Base-by-base conservation (phyloP, 2,329 filamentous ascomycete species). In the Colletotrichum sublineola region DNA sequence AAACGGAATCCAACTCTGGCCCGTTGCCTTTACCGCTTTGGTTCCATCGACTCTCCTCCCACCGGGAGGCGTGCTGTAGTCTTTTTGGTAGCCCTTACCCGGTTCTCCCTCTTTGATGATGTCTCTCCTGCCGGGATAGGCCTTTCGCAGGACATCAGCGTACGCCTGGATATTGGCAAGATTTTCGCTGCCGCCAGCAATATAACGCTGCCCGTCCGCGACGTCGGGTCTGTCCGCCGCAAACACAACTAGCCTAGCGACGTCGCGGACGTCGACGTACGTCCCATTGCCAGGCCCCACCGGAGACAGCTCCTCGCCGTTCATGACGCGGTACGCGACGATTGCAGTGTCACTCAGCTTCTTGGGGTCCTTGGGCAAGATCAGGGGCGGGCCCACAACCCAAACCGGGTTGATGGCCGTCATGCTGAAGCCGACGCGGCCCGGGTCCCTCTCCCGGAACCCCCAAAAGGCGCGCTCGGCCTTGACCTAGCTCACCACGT, bases 381-480 rank as follows among this genome's bases (percentile, higher is more conserved):
- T 65, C 46, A 73, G 20, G 20, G 70, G 65, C 31, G 74, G 74
- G 18, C 74, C 74, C 7, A 46, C 60, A 1, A 73, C 70, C 66
- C 67, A 73, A n/a, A 71, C 53, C 15, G 70, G 70, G n/a, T 73
- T 73, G 18, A 73, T 36, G 5, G 60, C 56, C 40, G 67, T 57
- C 70, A 73, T 73, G 53, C 79, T 80, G 48, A 79, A 64, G 2
- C 40, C 56, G 62, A 78, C 80, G 11, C 74, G 56, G 0, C 75
- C 79, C 1, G 77, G 76, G 9, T 77, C 68, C 24, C 78, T 74
- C 3, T 78, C 71, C 8, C 75, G 63, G 57, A 78, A 79, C 20
- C 77, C 78, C 78, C 79, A 81, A 4, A 80, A 67, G 6, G 74
- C 78, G 50, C 77, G 76, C 66, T 82, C 81, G 1, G 76, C 79